These are phyloP conservation scores for Candida sonorensis DNA, from an alignment of 805 yeast genomes.

Conservation along the genomic window DNA sequence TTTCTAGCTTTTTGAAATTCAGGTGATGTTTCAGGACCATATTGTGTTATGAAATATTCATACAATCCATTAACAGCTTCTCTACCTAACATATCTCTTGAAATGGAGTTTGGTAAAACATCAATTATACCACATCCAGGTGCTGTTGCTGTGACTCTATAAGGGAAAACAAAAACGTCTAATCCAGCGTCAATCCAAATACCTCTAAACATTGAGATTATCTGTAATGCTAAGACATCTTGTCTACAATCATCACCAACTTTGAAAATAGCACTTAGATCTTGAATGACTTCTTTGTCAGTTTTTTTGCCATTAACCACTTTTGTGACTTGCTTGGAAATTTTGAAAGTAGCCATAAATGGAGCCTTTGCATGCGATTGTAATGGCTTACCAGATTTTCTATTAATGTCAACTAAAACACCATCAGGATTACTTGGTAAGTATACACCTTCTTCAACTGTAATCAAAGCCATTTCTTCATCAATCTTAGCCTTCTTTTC, in stretches of 20 bases:
- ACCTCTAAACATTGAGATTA: slow-evolving; percentile 84
- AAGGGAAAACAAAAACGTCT: slow-evolving; percentile 87
- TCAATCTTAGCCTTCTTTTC: slow-evolving; percentile 95
- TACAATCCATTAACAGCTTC: slow-evolving; percentile 97
- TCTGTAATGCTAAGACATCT: slow-evolving; percentile 88
- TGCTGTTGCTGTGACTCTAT: slow-evolving; percentile 95
- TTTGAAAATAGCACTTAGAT: slow-evolving; percentile 91
- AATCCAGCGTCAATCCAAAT: slow-evolving; percentile 86
- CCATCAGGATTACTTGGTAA: slow-evolving; percentile 97
- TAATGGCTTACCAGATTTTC: slow-evolving; percentile 88
- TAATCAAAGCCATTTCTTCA: slow-evolving; percentile 82
- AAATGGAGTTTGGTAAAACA: slow-evolving; percentile 89
- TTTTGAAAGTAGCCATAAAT: slow-evolving; percentile 91
- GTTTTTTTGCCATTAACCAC: slow-evolving; percentile 29
- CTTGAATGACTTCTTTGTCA: slow-evolving; percentile 27
- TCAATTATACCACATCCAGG: slow-evolving; percentile 99
- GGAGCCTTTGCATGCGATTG: slow-evolving; percentile 99
- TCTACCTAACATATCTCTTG: slow-evolving; percentile 97
- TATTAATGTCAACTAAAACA: slow-evolving; percentile 80
- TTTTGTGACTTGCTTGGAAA: slow-evolving; percentile 50
- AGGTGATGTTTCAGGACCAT: slow-evolving; percentile 88
- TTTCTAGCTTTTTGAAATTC: slow-evolving; percentile 89
- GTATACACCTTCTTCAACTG: slow-evolving; percentile 76
- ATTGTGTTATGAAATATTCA: slow-evolving; percentile 85
- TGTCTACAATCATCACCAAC: slow-evolving; percentile 99